These are phyloP conservation scores for Pichia membranifaciens DNA, from an alignment of 805 yeast genomes.

Conservation along the genomic window DNA sequence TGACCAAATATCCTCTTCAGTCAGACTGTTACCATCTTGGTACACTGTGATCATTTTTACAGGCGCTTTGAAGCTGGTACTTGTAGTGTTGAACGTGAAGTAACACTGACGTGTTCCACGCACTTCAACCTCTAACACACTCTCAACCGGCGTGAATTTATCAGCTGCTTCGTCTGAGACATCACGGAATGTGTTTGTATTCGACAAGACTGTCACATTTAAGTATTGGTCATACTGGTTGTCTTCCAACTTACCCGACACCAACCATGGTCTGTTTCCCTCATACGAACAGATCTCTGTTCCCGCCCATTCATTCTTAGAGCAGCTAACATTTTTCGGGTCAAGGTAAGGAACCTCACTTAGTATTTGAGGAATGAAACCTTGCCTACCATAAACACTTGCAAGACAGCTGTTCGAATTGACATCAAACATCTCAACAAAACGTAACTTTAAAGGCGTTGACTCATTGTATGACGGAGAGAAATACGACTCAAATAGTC, in stretches of 20 bases:
- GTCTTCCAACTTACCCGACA: slow-evolving; percentile 33
- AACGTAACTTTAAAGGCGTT: slow-evolving; percentile 68
- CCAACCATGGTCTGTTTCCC: slow-evolving; percentile 43
- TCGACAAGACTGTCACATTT: slow-evolving; percentile 43
- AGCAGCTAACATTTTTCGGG: slow-evolving; percentile 26
- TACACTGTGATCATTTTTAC: slow-evolving; percentile 57
- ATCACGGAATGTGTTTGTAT: slow-evolving; percentile 32
- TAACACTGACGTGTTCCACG: slow-evolving; percentile 61
- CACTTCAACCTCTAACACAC: slow-evolving; percentile 53
- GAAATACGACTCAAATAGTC: slow-evolving; percentile 34
- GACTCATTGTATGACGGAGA: slow-evolving; percentile 53
- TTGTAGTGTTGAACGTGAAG: slow-evolving; percentile 47
- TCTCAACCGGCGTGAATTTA: slow-evolving; percentile 59
- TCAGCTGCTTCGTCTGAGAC: slow-evolving; percentile 11
- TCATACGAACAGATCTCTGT: slow-evolving; percentile 48
- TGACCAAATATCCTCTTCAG: neutral
- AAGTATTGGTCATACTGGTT: slow-evolving; percentile 40
- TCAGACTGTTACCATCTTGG: slow-evolving; percentile 21
- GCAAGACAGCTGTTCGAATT: slow-evolving; percentile 18
- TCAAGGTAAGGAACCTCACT: slow-evolving; percentile 57
- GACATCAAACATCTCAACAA: slow-evolving; percentile 56
- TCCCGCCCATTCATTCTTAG: slow-evolving; percentile 35
- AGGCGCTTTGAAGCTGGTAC: slow-evolving; percentile 43
- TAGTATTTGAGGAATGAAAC: slow-evolving; percentile 42
- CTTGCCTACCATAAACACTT: slow-evolving; percentile 39